Conservation (phyloP, 2,329 filamentous ascomycete genomes). For the Sphaerulina populicola region DNA sequence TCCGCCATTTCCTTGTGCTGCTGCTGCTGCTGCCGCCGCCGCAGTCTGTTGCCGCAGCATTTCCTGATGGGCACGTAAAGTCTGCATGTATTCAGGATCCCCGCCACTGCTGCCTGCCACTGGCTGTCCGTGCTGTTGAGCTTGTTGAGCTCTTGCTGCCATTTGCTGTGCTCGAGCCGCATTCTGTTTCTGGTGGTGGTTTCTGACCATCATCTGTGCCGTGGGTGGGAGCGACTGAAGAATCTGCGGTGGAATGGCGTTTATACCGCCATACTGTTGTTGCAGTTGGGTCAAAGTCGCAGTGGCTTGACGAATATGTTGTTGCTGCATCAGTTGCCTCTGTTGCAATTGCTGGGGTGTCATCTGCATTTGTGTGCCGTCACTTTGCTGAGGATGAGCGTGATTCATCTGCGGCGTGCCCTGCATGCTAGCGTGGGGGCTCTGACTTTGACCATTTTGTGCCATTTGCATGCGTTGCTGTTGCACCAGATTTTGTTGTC, state of each 20-base stretch:
- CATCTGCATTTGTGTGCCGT: conserved; percentile 22
- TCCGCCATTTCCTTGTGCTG: conserved; percentile 8
- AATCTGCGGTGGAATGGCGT: conserved; percentile 21
- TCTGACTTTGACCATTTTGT: conserved; percentile 16
- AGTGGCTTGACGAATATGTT: conserved; percentile 20
- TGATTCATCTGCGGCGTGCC: conserved; percentile 20
- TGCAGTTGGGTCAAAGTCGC: conserved; percentile 15
- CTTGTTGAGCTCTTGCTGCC: conserved; percentile 21
- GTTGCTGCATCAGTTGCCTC: conserved; percentile 19
- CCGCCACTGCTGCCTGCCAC: conserved; percentile 15
- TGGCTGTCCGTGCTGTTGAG: conserved; percentile 17
- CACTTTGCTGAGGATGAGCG: conserved; percentile 19
- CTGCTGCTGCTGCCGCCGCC: conserved; percentile 5
- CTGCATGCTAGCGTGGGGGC: conserved; percentile 18
- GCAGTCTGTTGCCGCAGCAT: conserved; percentile 22
- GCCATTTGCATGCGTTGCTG: conserved; percentile 10
- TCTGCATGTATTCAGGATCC: conserved; percentile 32
- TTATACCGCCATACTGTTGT: conserved; percentile 17
- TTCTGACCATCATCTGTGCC: conserved; percentile 20
- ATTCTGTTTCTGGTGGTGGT: conserved; percentile 21
- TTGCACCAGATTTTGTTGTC: conserved; percentile 20
- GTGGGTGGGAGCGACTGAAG: conserved; percentile 12
- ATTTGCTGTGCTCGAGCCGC: conserved; percentile 18
- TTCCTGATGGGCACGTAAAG: conserved; percentile 27
- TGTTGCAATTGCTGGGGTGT: conserved; percentile 15